Evolutionary conservation across 768 basidiomycete species (phyloP), one percentile per base, ranked within the genome.

Genomic region (Paxillus involutus): DNA sequence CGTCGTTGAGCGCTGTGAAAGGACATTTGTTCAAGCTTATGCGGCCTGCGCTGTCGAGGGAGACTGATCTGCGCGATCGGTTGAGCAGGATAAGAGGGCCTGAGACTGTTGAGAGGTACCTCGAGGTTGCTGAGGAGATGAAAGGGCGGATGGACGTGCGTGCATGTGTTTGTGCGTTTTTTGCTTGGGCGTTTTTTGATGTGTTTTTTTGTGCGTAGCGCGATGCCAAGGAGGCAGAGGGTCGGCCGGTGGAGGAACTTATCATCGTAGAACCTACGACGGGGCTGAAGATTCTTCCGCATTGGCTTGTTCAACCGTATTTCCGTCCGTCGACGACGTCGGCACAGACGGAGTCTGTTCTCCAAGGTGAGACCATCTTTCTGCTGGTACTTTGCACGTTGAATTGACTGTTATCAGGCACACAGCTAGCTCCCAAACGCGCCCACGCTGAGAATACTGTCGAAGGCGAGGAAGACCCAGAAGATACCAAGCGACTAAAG

Each of bases 1-100:
- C 94, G 14, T 64, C 79, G 3, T 64, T 79, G 14, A 86, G 89
- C 59, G 91, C 89, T 0, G 81, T 98, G 60, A 96, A 96, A 64
- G 88, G 91, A 0, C 96, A 99, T 65, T 67, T 99, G 33, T 99
- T 97, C 81, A 92, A 97, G 71, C 70, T 99, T 33, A 80, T 97
- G 73, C 85, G 88, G 0, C 92, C 92, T 0, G 88, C 85, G 0
- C 74, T 98, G 32, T 72, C 63, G 19, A 67, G 75, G 47, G 84
- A 91, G 60, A 76, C 71, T 2, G 93, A 94, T 64, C 68, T 97
- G 54, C 76, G 96, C 40, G 85, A 91, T 52, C 73, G 73, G 63
- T 71, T 98, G 17, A 90, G 91, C 6, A 75, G 71, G 44, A 71
- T 83, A 32, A 69, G 63, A 19, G 70, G 53, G 44, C 60, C 63